Conservation (phyloP, 257 asterid species). For the Petrea volubilis region DNA sequence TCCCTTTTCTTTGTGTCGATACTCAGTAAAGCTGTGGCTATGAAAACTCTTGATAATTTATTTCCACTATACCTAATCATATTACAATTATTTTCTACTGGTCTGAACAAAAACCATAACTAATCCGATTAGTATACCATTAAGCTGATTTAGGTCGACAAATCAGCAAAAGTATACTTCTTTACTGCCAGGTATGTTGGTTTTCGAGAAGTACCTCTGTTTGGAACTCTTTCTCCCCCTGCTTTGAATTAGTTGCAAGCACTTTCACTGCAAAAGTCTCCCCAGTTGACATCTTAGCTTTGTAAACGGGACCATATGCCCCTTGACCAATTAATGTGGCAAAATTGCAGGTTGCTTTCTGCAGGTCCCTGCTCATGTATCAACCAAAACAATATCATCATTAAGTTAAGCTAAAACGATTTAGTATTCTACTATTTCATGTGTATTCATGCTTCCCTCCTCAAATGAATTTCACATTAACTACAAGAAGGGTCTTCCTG, state of each 20-base stretch:
- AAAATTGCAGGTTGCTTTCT: slow-evolving; percentile 84
- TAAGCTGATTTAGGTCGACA: slow-evolving; percentile 6
- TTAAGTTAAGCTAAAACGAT: background rate
- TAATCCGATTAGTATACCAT: background rate
- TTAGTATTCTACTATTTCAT: background rate
- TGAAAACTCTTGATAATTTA: background rate
- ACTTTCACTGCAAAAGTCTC: slow-evolving; percentile 93
- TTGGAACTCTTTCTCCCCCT: slow-evolving; percentile 94
- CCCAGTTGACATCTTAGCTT: slow-evolving; percentile 81
- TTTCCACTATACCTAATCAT: too few species aligned
- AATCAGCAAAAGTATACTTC: background rate
- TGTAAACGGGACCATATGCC: slow-evolving; percentile 91
- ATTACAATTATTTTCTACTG: too few species aligned
- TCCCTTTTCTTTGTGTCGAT: background rate
- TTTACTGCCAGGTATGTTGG: background rate
- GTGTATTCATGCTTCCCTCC: too few species aligned
- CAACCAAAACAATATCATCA: slow-evolving; percentile 26
- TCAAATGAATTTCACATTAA: background rate
- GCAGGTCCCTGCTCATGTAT: slow-evolving; percentile 72
- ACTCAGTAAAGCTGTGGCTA: slow-evolving; percentile 5
- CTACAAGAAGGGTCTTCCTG: background rate
- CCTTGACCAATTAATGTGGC: slow-evolving; percentile 92
- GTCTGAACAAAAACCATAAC: background rate
- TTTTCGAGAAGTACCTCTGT: slow-evolving; percentile 64
- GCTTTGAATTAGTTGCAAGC: slow-evolving; percentile 90